Evolutionary conservation across 352 stramenopile genomes (phyloP), one percentile per base, ranked within the genome.

Genomic region (Paralagenidium karlingii): DNA sequence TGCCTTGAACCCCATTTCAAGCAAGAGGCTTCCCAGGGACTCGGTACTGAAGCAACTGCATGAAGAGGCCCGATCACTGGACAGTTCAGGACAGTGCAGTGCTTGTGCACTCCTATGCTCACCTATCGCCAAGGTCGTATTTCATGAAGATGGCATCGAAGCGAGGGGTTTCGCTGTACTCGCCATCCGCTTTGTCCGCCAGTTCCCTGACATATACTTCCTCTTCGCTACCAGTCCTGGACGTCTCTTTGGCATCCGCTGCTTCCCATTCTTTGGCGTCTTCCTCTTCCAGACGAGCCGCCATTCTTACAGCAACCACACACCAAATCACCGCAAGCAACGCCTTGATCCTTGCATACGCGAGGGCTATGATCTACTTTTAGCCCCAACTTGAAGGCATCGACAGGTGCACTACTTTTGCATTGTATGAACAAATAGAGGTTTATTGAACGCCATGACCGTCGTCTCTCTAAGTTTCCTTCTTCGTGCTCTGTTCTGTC

Each of bases 1-100:
- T 0, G 66, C 56, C 24, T 70, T 80, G 43, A 80, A 85, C 15
- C 71, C 71, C 68, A 85, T 82, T 34, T 82, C 63, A 8, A 77
- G 49, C n/a, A 85, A 37, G 31, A 85, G 37, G 28, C 53, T 68
- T 0, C 64, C 64, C 2, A 84, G 38, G 27, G 80, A 63, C 38
- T 84, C 68, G 0, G 68, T 82, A 2, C 68, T 63, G 26, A 82
- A 73, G 9, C 38, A 51, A 2, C 63, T 76, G 20, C 4, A 32
- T 19, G 24, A 28, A 41, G 19, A 18, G 20, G 18, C 15, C 30
- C 10, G 9, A 33, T 33, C 15, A 43, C 22, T 1, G n/a, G n/a
- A n/a, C n/a, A n/a, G n/a, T n/a, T n/a, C n/a, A n/a, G n/a, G n/a
- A n/a, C n/a, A n/a, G n/a, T n/a, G 42, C 42, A 13, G 42, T 48